Evolutionary conservation across 805 yeast species (phyloP).

Genomic region (Brettanomyces nanus): DNA sequence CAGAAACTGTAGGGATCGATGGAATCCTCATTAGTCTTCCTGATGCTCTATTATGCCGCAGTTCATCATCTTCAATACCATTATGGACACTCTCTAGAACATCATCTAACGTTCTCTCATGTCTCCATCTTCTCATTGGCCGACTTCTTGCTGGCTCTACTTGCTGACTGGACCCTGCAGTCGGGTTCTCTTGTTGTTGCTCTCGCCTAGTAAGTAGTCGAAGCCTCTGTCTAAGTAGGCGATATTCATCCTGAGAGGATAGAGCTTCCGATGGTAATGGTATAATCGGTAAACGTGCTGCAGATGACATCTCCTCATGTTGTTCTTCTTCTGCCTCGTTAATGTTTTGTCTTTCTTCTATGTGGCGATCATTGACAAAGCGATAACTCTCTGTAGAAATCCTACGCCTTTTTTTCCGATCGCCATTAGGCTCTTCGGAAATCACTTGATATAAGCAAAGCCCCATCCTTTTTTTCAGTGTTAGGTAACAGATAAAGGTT

Average conservation of each 20-base stretch:
- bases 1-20: too few relatives aligned
- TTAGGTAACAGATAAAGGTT: too few relatives aligned
- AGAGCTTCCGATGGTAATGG: too few relatives aligned
- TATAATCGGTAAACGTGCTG: too few relatives aligned
- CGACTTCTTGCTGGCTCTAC: background rate
- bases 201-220: too few relatives aligned
- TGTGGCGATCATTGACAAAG: background rate
- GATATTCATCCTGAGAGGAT: too few relatives aligned
- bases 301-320: background rate
- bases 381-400: background rate
- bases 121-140: background rate
- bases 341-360: too few relatives aligned
- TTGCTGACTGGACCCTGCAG: background rate
- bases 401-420: background rate
- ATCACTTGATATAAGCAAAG: too few relatives aligned
- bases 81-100: background rate
- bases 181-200: background rate
- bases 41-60: background rate
- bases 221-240: too few relatives aligned
- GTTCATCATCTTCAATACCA: background rate
- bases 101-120: too few relatives aligned
- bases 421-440: background rate
- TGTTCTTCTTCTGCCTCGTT: background rate
- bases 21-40: background rate
- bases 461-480: too few relatives aligned